Evolutionary conservation across 2,329 filamentous ascomycete species (phyloP), one percentile per base, ranked within the genome.

Genomic region (Alternaria sp.): DNA sequence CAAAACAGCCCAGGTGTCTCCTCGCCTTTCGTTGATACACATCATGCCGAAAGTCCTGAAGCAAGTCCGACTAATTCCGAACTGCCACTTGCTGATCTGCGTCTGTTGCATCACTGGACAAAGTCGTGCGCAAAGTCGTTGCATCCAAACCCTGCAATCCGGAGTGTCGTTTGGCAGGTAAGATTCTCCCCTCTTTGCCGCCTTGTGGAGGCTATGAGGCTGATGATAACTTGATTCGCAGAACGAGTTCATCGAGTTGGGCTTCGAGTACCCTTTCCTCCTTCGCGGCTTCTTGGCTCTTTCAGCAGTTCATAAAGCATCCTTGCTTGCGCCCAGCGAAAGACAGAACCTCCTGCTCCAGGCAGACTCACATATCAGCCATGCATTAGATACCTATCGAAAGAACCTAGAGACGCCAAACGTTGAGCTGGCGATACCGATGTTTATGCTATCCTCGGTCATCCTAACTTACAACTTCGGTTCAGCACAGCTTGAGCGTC

Each of bases 401-500:
- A 68, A 62, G 32, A 63, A 73, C 11, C 52, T 76, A 1, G 68
- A 70, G 50, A 50, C 66, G 4, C 71, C 73, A 4, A 64, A 25
- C 9, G 32, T 56, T 7, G 70, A 72, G 16, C 62, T 64, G 14
- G 66, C 71, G 9, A 54, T 74, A 18, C 67, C 73, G 0, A 75
- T 76, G 73, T 76, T 76, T 45, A 57, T 74, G n/a, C 55, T 74
- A 9, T 72, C 72, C 3, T 65, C 71, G 9, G 52, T 73, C 2
- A 51, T 76, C n/a, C 58, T 74, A 9, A 71, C 65, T 6, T 76
- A 76, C 62, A 71, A 74, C 52, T 70, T 76, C 38, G 71, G 64
- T 10, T 70, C 69, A 4, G 72, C 68, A n/a, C 70, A 70, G 20
- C 46, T 74, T 18, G 67, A 72, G 48, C 64, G 59, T 30, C 70